Base-by-base conservation (phyloP, 2,329 filamentous ascomycete genomes). In the Microdochium bolleyi region DNA sequence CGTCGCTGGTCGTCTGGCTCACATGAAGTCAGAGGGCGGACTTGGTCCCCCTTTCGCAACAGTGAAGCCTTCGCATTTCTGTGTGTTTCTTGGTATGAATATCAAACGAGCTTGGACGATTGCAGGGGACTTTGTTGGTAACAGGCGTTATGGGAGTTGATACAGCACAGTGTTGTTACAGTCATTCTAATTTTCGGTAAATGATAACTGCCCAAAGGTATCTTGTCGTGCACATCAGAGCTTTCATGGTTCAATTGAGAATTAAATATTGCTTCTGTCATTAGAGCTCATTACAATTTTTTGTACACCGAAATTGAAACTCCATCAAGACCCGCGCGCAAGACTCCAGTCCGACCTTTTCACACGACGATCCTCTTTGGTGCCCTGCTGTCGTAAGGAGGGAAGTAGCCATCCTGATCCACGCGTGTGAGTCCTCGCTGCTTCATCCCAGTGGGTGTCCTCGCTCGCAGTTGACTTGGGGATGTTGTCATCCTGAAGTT, bases 391-490 rank as follows among this genome's bases (percentile, higher is more conserved):
- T 61, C 58, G 14, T 58, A 52, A 5, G 67, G 53, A 4, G 73
- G 67, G 37, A 77, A 78, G 56, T 77, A 78, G 32, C 69, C 67
- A 24, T 75, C 70, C 10, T 68, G 50, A 52, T 69, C 57, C 2
- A 72, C 49, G 34, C 58, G 61, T 3, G 63, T 65, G 25, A 70
- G 58, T 0, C 62, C 58, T 8, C 62, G 59, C 2, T 62, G 57
- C 49, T 60, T 59, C 22, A 52, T 59, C 24, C 49, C 58, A 14
- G 76, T 75, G 2, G 77, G 74, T 2, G 77, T 80, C 54, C 78
- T 72, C 1, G 72, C 68, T 49, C 73, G 70, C 1, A 74, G 76
- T 52, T 71, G 76, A 56, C 78, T 80, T 3, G 75, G 73, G 3
- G 74, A 72, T 3, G 61, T 53, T 14, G 55, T 54, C 8, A 57